Conservation (phyloP, 2,329 filamentous ascomycete species). For the Talaromyces atroroseus region DNA sequence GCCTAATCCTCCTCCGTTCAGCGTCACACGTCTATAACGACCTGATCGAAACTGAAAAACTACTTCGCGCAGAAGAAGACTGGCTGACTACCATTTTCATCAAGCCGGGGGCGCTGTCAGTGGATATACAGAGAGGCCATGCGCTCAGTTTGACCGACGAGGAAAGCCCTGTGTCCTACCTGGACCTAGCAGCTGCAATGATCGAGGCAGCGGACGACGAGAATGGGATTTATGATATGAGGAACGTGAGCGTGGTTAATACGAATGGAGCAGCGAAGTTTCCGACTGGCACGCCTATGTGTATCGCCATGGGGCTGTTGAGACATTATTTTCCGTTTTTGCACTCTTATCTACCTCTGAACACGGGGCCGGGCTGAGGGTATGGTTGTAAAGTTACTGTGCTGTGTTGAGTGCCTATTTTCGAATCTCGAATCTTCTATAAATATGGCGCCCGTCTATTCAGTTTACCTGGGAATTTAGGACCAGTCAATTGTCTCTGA, state of each 20-base stretch:
- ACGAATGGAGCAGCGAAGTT: conserved; percentile 26
- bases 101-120: conserved; percentile 20
- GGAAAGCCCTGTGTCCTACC: conserved; percentile 37
- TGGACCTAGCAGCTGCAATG: conserved; percentile 47
- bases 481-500: too few relatives aligned
- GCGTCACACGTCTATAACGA: conserved; percentile 20
- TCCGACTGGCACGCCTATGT: conserved; percentile 28
- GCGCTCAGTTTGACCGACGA: conserved; percentile 34
- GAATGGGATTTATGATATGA: conserved; percentile 21
- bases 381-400: too few relatives aligned
- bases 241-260: conserved; percentile 24
- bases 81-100: conserved; percentile 22
- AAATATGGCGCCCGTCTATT: too few relatives aligned
- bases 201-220: conserved; percentile 41
- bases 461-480: too few relatives aligned
- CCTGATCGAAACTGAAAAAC: conserved; percentile 15
- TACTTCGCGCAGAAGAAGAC: conserved; percentile 17
- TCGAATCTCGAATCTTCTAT: too few relatives aligned
- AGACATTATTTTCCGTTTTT: conserved; percentile 30
- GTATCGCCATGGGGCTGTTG: conserved; percentile 27
- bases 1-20: conserved; percentile 15
- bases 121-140: conserved; percentile 34
- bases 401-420: too few relatives aligned
- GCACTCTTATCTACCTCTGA: conserved; percentile 32
- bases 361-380: too few relatives aligned